A percentile compares a stretch with the other conserved stretches of the same genome.
These are phyloP conservation scores for Cyclocybe cylindracea DNA, from an alignment of 768 basidiomycete species.

Conservation along the genomic window DNA sequence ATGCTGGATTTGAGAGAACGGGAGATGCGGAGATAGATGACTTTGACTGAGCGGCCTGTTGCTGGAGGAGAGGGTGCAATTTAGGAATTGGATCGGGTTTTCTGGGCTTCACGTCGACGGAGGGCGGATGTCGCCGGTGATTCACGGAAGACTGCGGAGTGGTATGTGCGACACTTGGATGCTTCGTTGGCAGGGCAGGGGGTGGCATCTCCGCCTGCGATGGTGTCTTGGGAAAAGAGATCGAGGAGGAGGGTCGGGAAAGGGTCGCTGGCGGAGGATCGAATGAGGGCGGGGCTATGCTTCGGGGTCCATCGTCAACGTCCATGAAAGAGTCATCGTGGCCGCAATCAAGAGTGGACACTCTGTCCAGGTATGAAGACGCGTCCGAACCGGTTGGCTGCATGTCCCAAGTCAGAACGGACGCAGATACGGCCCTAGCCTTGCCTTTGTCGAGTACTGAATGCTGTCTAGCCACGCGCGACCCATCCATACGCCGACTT, in stretches of 20 bases:
- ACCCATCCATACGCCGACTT: conserved; percentile 4
- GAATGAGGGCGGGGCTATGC: no score
- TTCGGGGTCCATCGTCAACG: background rate
- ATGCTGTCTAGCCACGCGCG: conserved; percentile 1
- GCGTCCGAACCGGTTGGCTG: no score
- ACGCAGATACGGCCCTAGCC: background rate
- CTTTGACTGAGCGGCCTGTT: conserved; percentile 8
- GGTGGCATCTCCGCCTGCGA: conserved; percentile 22
- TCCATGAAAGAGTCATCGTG: conserved; percentile 4
- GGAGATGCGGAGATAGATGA: conserved; percentile 5
- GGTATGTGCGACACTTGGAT: background rate
- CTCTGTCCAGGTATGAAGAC: no score
- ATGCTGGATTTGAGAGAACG: conserved; percentile 6
- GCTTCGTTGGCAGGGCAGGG: conserved; percentile 11
- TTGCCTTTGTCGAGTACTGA: conserved; percentile 4
- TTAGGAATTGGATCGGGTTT: conserved; percentile 6
- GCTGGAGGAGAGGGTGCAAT: conserved; percentile 12
- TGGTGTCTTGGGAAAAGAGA: conserved; percentile 5
- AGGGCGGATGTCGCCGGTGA: no score
- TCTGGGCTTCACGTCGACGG: background rate
- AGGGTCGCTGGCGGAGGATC: no score
- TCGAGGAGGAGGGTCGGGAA: no score
- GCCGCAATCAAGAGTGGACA: background rate
- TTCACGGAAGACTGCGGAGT: no score
- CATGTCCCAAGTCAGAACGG: no score